Conservation (phyloP, 306 rosid genomes). For the Sophora flavescens region DNA sequence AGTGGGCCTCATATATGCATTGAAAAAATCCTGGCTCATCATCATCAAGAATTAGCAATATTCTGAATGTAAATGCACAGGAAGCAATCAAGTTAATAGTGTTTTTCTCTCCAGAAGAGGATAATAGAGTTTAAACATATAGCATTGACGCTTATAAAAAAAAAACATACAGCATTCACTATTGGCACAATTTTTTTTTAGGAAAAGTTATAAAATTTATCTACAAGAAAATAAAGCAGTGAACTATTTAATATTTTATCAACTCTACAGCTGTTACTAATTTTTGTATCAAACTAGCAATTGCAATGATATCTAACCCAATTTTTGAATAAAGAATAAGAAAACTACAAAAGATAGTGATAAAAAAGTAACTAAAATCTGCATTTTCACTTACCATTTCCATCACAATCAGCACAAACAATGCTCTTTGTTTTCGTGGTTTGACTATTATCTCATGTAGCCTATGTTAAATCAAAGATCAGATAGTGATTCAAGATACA, state of each 20-base stretch:
- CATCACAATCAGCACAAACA: constrained; percentile 79
- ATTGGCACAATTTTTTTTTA: neutral
- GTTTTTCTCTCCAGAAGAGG: neutral
- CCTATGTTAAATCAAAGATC: constrained; percentile 66
- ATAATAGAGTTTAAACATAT: constrained; percentile 5
- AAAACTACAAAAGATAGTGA: constrained; percentile 1
- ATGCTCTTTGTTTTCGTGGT: constrained; percentile 61
- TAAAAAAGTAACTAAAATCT: constrained; percentile 22
- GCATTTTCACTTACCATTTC: constrained; percentile 76
- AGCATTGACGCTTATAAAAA: no score
- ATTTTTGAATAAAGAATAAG: no score
- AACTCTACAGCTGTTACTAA: neutral
- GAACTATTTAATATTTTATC: neutral
- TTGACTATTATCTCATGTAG: constrained; percentile 56
- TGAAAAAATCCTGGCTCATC: neutral
- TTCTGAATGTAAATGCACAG: constrained; percentile 1
- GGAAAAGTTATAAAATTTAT: constrained; percentile 26
- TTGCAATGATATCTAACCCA: constrained; percentile 4
- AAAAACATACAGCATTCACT: no score
- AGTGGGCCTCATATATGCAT: constrained; percentile 22
- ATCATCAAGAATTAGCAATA: neutral
- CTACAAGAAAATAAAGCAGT: neutral
- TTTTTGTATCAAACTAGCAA: constrained; percentile 17
- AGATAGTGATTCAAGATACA: constrained; percentile 36
- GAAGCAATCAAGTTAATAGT: constrained; percentile 7